Conservation (phyloP, 2,329 filamentous ascomycete genomes). For the Pseudocercospora macadamiae region DNA sequence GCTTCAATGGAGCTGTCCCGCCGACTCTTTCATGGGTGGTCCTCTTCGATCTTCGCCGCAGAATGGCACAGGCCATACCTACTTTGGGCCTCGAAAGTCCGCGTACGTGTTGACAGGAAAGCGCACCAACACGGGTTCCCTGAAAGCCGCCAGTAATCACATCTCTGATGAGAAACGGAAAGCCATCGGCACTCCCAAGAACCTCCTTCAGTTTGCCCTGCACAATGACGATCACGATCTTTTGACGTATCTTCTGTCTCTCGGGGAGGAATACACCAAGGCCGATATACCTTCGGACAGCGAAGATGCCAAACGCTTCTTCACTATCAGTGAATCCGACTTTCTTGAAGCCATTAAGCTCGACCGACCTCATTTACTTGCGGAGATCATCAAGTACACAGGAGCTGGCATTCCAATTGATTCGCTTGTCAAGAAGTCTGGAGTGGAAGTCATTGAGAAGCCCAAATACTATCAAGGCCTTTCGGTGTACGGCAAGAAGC, state of each 20-base stretch:
- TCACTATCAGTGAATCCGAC: slow-evolving; percentile 29
- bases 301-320: slow-evolving; percentile 29
- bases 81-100: slow-evolving; percentile 20
- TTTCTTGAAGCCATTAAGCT: slow-evolving; percentile 49
- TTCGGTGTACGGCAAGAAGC: slow-evolving; percentile 74
- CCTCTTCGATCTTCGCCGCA: slow-evolving; percentile 18
- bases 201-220: slow-evolving; percentile 40
- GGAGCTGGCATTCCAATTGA: slow-evolving; percentile 72
- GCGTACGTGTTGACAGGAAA: slow-evolving; percentile 20
- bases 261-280: slow-evolving; percentile 51
- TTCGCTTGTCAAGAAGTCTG: slow-evolving; percentile 66
- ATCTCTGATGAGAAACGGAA: slow-evolving; percentile 19
- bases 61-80: slow-evolving; percentile 20
- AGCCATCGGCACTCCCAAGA: slow-evolving; percentile 18
- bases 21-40: slow-evolving; percentile 16
- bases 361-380: slow-evolving; percentile 60
- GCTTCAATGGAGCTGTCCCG: slow-evolving; percentile 45
- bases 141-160: slow-evolving; percentile 19
- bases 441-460: slow-evolving; percentile 62
- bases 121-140: slow-evolving; percentile 23
- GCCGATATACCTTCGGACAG: slow-evolving; percentile 17
- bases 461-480: slow-evolving; percentile 76
- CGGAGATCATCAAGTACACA: slow-evolving; percentile 65
- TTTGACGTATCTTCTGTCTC: slow-evolving; percentile 62
- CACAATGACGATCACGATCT: slow-evolving; percentile 56